These are phyloP conservation scores for Crithidia thermophila DNA, from an alignment of 208 protist species.

Conservation along the genomic window DNA sequence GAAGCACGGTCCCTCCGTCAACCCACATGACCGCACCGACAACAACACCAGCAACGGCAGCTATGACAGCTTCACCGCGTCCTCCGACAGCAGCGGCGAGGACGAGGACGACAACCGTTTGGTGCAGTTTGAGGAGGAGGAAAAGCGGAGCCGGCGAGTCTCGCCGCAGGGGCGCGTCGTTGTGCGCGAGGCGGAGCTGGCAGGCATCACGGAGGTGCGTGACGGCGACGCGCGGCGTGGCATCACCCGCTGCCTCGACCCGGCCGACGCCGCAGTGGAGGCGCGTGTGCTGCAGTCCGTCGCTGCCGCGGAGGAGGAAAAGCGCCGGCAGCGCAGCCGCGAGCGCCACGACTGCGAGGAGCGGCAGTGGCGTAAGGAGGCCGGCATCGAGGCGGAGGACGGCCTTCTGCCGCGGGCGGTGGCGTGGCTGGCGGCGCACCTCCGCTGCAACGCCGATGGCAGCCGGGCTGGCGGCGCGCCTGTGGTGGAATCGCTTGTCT, in stretches of 20 bases:
- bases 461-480: background rate
- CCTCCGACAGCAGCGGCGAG: too few species aligned
- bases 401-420: constrained; percentile 46
- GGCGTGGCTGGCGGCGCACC: constrained; percentile 44
- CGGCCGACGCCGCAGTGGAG: constrained; percentile 18
- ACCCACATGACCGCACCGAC: background rate
- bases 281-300: constrained; percentile 13
- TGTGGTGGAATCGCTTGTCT: constrained; percentile 31
- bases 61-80: too few species aligned
- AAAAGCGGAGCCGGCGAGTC: too few species aligned
- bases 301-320: background rate
- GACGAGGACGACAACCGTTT: too few species aligned
- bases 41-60: background rate
- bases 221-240: constrained; percentile 1
- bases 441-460: background rate
- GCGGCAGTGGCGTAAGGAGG: constrained; percentile 14
- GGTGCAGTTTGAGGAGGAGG: too few species aligned
- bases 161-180: too few species aligned
- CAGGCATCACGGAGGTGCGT: constrained; percentile 11
- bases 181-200: background rate
- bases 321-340: constrained; percentile 12
- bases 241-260: constrained; percentile 27
- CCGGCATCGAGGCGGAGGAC: constrained; percentile 22
- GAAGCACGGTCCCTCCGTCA: background rate
- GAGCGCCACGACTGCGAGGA: constrained; percentile 20